phyloP scores from a whole-genome alignment of 2,329 filamentous ascomycete genomes.

The Calonectria hawksworthii region DNA sequence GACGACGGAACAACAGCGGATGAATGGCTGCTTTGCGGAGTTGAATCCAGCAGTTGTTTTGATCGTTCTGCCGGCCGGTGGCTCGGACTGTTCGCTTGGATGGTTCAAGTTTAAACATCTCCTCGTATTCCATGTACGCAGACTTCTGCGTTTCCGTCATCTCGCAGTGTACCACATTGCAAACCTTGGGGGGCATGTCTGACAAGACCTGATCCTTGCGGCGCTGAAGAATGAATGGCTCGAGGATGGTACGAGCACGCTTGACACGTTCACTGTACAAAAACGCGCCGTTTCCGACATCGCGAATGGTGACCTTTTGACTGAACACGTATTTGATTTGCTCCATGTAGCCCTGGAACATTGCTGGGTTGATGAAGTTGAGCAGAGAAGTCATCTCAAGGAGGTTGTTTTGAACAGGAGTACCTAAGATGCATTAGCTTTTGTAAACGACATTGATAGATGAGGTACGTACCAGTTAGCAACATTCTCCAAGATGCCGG shows the following conservation, averaged over 20 bases:
- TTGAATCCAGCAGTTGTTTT: slow-evolving; percentile 86
- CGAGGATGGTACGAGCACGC: slow-evolving; percentile 90
- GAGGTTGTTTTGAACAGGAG: slow-evolving; percentile 94
- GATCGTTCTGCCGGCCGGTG: slow-evolving; percentile 64
- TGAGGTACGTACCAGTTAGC: slow-evolving; percentile 61
- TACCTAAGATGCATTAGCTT: slow-evolving; percentile 72
- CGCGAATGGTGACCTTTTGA: slow-evolving; percentile 88
- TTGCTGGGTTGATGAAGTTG: slow-evolving; percentile 90
- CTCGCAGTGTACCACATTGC: slow-evolving; percentile 84
- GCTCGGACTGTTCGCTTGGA: slow-evolving; percentile 65
- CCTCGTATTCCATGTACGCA: slow-evolving; percentile 78
- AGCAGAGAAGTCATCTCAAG: slow-evolving; percentile 92
- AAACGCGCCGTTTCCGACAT: slow-evolving; percentile 84
- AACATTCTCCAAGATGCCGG: slow-evolving; percentile 87
- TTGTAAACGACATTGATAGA: too few relatives aligned
- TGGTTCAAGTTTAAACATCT: slow-evolving; percentile 75
- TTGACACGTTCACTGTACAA: slow-evolving; percentile 89
- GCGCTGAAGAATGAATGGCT: slow-evolving; percentile 93
- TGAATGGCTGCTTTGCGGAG: slow-evolving; percentile 94
- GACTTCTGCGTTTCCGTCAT: slow-evolving; percentile 80
- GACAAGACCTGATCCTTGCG: slow-evolving; percentile 94
- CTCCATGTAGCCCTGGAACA: slow-evolving; percentile 84
- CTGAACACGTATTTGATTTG: slow-evolving; percentile 91
- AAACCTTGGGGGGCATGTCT: slow-evolving; percentile 85
- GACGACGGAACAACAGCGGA: slow-evolving; percentile 85